These are phyloP conservation scores for Nakaseomyces uthaithaninus DNA, from an alignment of 1,139 yeast genomes.

Conservation along the genomic window DNA sequence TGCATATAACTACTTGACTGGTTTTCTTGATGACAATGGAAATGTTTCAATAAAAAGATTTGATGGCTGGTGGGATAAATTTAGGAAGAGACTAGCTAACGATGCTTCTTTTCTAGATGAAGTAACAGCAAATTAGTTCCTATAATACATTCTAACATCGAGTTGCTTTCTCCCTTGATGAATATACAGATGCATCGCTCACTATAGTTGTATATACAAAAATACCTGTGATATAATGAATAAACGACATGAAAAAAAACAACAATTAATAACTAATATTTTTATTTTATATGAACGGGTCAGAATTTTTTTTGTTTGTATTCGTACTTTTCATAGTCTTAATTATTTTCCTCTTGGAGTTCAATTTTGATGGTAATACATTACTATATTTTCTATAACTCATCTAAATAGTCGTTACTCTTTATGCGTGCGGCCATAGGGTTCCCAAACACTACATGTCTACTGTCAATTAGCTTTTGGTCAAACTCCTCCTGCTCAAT, in stretches of 20 bases:
- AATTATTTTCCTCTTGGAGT: no score
- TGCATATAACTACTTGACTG: conserved; percentile 82
- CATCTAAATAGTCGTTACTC: conserved; percentile 20
- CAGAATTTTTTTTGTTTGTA: no score
- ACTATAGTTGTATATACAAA: no score
- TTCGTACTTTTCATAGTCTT: no score
- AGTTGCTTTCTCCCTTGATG: no score
- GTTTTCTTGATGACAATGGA: conserved; percentile 71
- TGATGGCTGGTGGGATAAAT: conserved; percentile 95
- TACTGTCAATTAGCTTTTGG: conserved; percentile 43
- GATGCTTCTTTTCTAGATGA: conserved; percentile 76
- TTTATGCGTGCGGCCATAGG: conserved; percentile 47
- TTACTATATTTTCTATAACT: conserved; percentile 14
- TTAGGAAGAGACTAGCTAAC: conserved; percentile 59
- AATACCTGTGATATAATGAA: no score
- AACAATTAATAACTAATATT: no score
- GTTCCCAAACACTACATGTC: conserved; percentile 74
- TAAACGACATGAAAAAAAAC: no score
- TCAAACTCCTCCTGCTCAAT: conserved; percentile 36
- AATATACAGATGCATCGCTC: no score
- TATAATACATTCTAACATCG: conserved; percentile 1
- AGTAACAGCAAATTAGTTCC: conserved; percentile 21
- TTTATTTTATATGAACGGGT: no score
- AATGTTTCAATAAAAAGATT: conserved; percentile 82
- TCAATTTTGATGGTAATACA: no score